phyloP scores from a whole-genome alignment of 2,329 filamentous ascomycete species.

The Penicillium paneum region DNA sequence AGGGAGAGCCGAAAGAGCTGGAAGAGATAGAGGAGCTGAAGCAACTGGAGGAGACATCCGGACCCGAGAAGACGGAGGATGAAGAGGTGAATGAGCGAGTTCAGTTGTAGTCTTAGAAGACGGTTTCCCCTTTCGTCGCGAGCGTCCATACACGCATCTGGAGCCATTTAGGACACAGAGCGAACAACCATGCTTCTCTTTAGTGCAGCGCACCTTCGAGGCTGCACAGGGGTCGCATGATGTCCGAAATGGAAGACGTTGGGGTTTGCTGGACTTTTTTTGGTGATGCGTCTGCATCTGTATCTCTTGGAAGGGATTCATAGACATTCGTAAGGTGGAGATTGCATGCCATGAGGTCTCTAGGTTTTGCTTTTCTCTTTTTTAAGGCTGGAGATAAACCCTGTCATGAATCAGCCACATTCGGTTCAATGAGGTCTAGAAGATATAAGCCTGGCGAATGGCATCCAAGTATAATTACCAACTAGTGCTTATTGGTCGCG shows the following conservation, averaged over 20 bases:
- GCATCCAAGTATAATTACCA: not conserved
- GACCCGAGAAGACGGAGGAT: not conserved
- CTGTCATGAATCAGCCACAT: not conserved
- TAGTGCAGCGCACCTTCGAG: not conserved
- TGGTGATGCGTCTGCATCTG: not conserved
- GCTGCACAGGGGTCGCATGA: not conserved
- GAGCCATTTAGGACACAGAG: not conserved
- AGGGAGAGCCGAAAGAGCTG: too few species aligned
- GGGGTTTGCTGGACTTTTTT: not conserved
- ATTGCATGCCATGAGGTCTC: not conserved
- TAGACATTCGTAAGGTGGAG: not conserved
- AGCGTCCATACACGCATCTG: not conserved
- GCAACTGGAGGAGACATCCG: not conserved
- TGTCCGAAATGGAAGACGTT: not conserved
- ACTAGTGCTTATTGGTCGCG: not conserved
- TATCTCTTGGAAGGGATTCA: not conserved
- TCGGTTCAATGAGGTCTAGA: not conserved
- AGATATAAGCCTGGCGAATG: not conserved
- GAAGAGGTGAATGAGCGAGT: too few species aligned
- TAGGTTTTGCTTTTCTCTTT: not conserved
- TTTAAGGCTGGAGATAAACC: not conserved
- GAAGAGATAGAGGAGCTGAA: too few species aligned
- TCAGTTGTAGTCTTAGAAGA: not conserved
- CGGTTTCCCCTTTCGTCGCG: not conserved
- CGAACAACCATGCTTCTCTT: not conserved